Percentiles rank a stretch among this genome's conserved stretches.
phyloP scores from a whole-genome alignment of 1,139 yeast species.

The Kazachstania sp. region DNA sequence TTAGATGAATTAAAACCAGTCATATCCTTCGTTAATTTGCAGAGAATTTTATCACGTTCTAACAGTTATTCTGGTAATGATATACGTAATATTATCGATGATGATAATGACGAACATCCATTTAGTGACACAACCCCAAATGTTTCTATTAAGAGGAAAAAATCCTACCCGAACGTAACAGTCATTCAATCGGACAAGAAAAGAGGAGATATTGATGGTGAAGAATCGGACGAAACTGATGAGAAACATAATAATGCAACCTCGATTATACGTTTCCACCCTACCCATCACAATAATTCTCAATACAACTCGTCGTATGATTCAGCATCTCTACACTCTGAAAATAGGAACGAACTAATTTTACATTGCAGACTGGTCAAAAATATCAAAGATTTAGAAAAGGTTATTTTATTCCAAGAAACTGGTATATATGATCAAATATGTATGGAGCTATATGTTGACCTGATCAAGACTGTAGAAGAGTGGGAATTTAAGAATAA shows the following conservation, averaged over 20 bases:
- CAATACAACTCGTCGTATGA: conserved; percentile 28
- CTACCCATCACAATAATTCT: conserved; percentile 27
- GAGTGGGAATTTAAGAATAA: conserved; percentile 37
- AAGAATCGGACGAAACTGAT: neutral
- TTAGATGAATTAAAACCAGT: conserved; percentile 53
- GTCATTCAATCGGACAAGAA: conserved; percentile 17
- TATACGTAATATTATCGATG: conserved; percentile 3
- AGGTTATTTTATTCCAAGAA: conserved; percentile 42
- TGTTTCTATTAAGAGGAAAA: conserved; percentile 27
- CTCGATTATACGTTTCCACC: conserved; percentile 23
- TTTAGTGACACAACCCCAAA: conserved; percentile 17
- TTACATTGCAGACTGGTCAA: conserved; percentile 49
- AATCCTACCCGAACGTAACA: conserved; percentile 27
- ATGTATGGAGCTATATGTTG: conserved; percentile 53
- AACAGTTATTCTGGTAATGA: conserved; percentile 5
- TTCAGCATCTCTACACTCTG: neutral
- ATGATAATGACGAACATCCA: conserved; percentile 7
- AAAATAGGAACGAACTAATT: conserved; percentile 18
- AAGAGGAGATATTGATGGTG: conserved; percentile 8
- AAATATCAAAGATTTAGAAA: conserved; percentile 43
- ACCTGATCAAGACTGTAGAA: conserved; percentile 45
- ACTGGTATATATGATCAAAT: conserved; percentile 46
- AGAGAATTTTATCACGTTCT: conserved; percentile 23
- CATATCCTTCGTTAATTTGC: conserved; percentile 49
- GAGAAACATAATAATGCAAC: conserved; percentile 13